These are phyloP conservation scores for Cladosporium phlei DNA, from an alignment of 2,329 filamentous ascomycete genomes.

Conservation along the genomic window DNA sequence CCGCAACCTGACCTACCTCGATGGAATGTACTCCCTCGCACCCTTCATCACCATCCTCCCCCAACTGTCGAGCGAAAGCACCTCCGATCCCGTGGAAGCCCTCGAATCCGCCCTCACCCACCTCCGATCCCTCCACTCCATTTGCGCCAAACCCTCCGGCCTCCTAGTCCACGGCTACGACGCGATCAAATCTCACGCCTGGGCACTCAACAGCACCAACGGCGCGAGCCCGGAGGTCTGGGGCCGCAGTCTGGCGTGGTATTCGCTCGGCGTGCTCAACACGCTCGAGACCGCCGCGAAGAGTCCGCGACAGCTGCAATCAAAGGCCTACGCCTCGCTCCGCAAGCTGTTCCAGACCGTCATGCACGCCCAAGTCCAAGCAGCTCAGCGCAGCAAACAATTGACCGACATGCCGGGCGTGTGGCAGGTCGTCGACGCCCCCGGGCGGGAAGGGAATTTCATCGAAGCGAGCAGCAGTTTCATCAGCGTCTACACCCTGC, in stretches of 20 bases:
- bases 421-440: conserved; percentile 54
- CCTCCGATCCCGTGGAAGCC: neutral
- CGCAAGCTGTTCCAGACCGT: conserved; percentile 37
- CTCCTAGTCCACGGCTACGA: conserved; percentile 55
- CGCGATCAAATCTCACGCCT: conserved; percentile 43
- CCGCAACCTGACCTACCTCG: conserved; percentile 50
- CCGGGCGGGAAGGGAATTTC: conserved; percentile 50
- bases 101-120: conserved; percentile 33
- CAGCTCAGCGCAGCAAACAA: conserved; percentile 30
- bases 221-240: conserved; percentile 52
- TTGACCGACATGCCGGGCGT: conserved; percentile 38
- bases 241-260: conserved; percentile 54
- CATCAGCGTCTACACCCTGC: conserved; percentile 53
- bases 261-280: conserved; percentile 49
- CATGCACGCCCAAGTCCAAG: conserved; percentile 35
- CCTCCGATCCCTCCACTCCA: conserved; percentile 43
- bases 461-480: conserved; percentile 56
- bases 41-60: conserved; percentile 38
- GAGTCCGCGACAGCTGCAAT: conserved; percentile 22
- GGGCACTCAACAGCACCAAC: conserved; percentile 48
- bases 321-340: conserved; percentile 29
- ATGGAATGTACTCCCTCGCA: conserved; percentile 49
- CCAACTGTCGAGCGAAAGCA: neutral
- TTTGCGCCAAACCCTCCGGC: conserved; percentile 39
- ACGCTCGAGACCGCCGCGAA: conserved; percentile 36